A percentile compares a stretch with the other conserved stretches of the same genome.
These are phyloP conservation scores for Naganishia vaughanmartiniae DNA, from an alignment of 768 basidiomycete genomes.

Conservation along the genomic window DNA sequence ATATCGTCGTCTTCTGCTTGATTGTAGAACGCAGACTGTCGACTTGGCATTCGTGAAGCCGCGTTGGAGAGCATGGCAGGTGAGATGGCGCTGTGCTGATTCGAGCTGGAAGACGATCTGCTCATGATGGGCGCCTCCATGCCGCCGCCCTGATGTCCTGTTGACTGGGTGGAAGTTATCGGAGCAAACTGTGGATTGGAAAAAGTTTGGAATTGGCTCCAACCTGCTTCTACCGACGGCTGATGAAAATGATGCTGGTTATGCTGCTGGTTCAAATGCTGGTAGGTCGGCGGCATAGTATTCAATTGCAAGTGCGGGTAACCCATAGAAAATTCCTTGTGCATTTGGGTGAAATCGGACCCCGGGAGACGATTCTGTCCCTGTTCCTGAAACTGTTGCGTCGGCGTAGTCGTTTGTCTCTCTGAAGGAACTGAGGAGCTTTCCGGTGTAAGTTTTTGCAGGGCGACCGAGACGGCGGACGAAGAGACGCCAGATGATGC, in stretches of 20 bases:
- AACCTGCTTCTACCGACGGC: not conserved
- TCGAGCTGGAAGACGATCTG: not conserved
- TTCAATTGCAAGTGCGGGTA: not conserved
- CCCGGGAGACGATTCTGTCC: not conserved
- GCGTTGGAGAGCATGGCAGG: slow-evolving; percentile 19
- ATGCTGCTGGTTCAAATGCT: not conserved
- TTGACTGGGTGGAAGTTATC: not conserved
- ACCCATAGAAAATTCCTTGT: not conserved
- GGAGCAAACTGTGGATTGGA: not conserved
- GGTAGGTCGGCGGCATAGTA: not conserved
- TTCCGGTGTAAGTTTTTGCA: slow-evolving; percentile 1
- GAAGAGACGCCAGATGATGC: slow-evolving; percentile 24
- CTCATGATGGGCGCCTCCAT: slow-evolving; percentile 9
- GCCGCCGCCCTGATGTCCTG: not conserved
- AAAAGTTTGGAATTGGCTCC: not conserved
- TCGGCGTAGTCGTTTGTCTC: not conserved
- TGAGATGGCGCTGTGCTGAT: slow-evolving; percentile 13
- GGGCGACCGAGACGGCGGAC: not conserved
- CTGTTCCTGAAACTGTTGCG: slow-evolving; percentile 4
- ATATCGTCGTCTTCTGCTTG: slow-evolving; percentile 9
- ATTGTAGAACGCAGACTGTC: not conserved
- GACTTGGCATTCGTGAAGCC: slow-evolving; percentile 10
- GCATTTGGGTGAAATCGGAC: slow-evolving; percentile 5
- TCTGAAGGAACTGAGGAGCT: not conserved
- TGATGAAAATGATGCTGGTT: not conserved